Percentiles rank a stretch among this genome's conserved stretches.
Conservation (phyloP, 805 yeast species). For the Candida khao-thaluensis region DNA sequence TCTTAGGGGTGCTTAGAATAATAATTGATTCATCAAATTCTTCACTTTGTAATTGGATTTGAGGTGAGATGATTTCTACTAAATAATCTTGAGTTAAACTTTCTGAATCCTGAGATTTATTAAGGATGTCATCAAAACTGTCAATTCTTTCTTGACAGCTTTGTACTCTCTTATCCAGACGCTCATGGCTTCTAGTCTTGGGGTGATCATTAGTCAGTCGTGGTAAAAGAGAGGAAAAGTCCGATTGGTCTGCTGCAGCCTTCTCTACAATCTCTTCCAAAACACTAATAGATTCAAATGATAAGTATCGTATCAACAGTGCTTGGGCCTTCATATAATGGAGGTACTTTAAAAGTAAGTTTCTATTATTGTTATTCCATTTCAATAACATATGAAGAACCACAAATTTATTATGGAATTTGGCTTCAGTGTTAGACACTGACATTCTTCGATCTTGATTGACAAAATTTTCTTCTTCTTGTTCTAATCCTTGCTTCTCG, state of each 20-base stretch:
- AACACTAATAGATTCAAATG: conserved; percentile 34
- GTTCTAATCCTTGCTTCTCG: conserved; percentile 15
- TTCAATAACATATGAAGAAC: conserved; percentile 39
- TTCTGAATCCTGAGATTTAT: conserved; percentile 21
- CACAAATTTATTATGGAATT: conserved; percentile 39
- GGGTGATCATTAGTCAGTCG: neutral
- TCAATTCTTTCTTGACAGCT: conserved; percentile 21
- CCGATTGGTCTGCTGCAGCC: conserved; percentile 14
- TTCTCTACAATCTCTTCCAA: conserved; percentile 32
- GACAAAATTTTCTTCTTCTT: conserved; percentile 10
- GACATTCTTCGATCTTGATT: conserved; percentile 12
- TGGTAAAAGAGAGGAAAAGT: conserved; percentile 19
- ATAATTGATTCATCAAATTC: conserved; percentile 53
- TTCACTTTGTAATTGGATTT: conserved; percentile 41
- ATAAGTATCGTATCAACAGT: conserved; percentile 28
- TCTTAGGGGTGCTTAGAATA: conserved; percentile 68
- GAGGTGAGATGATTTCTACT: conserved; percentile 42
- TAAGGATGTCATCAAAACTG: conserved; percentile 33
- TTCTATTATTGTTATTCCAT: conserved; percentile 41
- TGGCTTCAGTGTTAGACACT: conserved; percentile 11
- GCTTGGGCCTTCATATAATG: conserved; percentile 34
- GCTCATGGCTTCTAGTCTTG: neutral
- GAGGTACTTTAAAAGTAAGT: conserved; percentile 33
- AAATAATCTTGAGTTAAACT: conserved; percentile 38
- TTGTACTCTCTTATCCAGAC: neutral